Conservation (phyloP, 257 asterid species). For the Echites panduratus region DNA sequence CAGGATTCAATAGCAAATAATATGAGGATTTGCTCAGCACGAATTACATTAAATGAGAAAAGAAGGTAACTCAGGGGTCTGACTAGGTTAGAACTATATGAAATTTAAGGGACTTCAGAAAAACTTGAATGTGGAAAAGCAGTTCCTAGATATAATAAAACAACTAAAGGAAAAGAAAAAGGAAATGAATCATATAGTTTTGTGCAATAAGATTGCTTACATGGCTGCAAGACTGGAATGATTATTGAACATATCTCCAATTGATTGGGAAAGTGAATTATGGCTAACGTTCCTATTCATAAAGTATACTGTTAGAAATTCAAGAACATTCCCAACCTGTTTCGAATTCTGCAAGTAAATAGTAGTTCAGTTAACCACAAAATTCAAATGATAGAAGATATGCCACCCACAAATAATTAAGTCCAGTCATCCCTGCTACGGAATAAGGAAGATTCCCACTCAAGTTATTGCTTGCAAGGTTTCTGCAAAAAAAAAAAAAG, state of each 20-base stretch:
- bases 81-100: neutral
- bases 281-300: slow-evolving; percentile 70
- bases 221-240: slow-evolving; percentile 56
- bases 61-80: too few species aligned
- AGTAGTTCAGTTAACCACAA: neutral
- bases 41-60: too few species aligned
- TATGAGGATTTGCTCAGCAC: too few species aligned
- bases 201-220: slow-evolving; percentile 42
- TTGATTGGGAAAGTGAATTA: slow-evolving; percentile 55
- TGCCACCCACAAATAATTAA: slow-evolving; percentile 70
- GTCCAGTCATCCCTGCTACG: slow-evolving; percentile 43
- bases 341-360: neutral
- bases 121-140: too few species aligned
- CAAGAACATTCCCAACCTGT: slow-evolving; percentile 12
- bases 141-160: too few species aligned
- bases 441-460: slow-evolving; percentile 85
- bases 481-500: slow-evolving; percentile 49
- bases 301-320: slow-evolving; percentile 21
- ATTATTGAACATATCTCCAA: slow-evolving; percentile 78
- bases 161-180: neutral
- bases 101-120: neutral
- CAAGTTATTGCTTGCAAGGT: slow-evolving; percentile 75
- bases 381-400: neutral
- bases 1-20: too few species aligned
- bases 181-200: slow-evolving; percentile 2